Percentiles rank a stretch among this genome's conserved stretches.
These are phyloP conservation scores for Elymus sibiricus DNA, from an alignment of 176 grass and related monocot species.

Conservation along the genomic window DNA sequence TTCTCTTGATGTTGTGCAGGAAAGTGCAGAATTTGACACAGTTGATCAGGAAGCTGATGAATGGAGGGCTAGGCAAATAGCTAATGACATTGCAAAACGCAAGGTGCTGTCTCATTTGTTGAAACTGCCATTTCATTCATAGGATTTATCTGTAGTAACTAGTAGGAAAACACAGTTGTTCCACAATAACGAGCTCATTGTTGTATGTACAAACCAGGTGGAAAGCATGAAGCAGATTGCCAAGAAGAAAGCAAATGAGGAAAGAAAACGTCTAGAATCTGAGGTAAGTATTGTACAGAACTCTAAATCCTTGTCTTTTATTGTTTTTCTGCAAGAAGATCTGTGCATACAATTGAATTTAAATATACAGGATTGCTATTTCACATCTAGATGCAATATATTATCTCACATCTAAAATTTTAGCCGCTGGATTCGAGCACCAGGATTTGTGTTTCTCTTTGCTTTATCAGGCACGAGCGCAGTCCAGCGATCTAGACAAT, in stretches of 20 bases:
- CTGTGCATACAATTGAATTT: not conserved
- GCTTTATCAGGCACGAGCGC: no score
- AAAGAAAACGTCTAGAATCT: conserved; percentile 79
- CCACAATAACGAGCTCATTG: not conserved
- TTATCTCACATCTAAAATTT: no score
- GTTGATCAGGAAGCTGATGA: conserved; percentile 85
- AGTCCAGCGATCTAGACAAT: no score
- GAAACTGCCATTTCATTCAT: conserved; percentile 1
- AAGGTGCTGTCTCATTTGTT: conserved; percentile 47
- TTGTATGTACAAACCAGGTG: conserved; percentile 44
- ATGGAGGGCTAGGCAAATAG: conserved; percentile 87
- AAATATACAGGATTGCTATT: no score
- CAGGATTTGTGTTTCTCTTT: no score
- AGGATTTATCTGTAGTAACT: not conserved
- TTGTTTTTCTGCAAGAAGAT: conserved; percentile 1
- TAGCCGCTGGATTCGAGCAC: no score
- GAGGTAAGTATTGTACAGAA: conserved; percentile 48
- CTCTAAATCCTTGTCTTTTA: not conserved
- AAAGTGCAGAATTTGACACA: conserved; percentile 60
- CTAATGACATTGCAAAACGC: conserved; percentile 73
- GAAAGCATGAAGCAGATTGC: conserved; percentile 94
- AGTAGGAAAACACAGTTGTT: not conserved
- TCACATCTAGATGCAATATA: no score
- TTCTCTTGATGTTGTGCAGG: conserved; percentile 47
- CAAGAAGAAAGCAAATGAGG: conserved; percentile 83